phyloP scores from a whole-genome alignment of 306 rosid species.

The Quercus alba region DNA sequence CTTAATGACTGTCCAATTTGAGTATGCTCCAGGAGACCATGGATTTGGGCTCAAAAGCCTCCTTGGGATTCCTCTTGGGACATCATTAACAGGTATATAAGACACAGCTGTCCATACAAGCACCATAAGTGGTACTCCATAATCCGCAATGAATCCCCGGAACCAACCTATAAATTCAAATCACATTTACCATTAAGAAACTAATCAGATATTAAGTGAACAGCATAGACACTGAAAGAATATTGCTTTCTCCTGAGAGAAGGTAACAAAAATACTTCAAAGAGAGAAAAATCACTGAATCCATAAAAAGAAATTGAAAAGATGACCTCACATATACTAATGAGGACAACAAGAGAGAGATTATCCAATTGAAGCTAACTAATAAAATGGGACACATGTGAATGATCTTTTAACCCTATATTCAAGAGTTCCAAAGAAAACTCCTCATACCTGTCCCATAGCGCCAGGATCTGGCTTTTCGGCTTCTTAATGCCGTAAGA shows the following conservation, averaged over 20 bases:
- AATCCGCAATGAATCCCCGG: constrained; percentile 83
- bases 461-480: constrained; percentile 97
- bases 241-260: not conserved
- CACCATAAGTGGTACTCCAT: constrained; percentile 95
- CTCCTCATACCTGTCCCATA: constrained; percentile 73
- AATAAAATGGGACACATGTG: not conserved
- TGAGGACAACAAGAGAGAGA: not conserved
- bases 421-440: not conserved
- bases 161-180: constrained; percentile 52
- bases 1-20: constrained; percentile 93
- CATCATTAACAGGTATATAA: constrained; percentile 77
- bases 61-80: constrained; percentile 88
- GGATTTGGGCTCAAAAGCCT: constrained; percentile 97
- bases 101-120: constrained; percentile 85
- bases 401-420: not conserved
- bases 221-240: not conserved
- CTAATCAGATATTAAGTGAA: constrained; percentile 2
- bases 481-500: constrained; percentile 74
- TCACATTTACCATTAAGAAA: constrained; percentile 13
- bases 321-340: constrained; percentile 2
- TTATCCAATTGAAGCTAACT: not conserved
- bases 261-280: constrained; percentile 4
- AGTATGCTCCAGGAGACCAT: constrained; percentile 93
- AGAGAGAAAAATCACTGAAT: not conserved
- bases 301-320: not conserved